Evolutionary conservation across 768 basidiomycete genomes (phyloP), one percentile per base, ranked within the genome.

Genomic region (Royoungia palumana): DNA sequence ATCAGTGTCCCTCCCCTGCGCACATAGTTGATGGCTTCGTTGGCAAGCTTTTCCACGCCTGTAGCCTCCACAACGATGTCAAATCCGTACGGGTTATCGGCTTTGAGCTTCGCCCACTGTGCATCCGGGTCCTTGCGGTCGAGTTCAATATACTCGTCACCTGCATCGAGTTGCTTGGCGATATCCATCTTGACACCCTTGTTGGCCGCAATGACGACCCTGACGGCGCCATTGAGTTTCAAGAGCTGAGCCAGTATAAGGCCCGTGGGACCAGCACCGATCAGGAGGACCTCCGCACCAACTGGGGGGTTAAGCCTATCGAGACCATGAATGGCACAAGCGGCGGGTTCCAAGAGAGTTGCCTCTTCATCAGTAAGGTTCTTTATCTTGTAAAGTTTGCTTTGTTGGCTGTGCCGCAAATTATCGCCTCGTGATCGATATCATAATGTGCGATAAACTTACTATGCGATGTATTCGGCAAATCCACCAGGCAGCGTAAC

Each of bases 251-350:
- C 84, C 38, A 95, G 80, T 53, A 94, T 89, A 30, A 94, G 77
- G n/a, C 92, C 87, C 5, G 92, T 94, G 1, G 92, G 91, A 12
- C 92, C 92, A n/a, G 92, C 88, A 43, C 92, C 92, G 39, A 94
- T 76, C 30, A 94, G 73, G 44, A 95, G 80, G 17, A 87, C 90
- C 42, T 93, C 89, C 35, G 87, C 73, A 22, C 92, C 92, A 50
- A 93, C 88, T 4, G 85, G 81, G 2, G 89, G 84, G 48, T 74
- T 79, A 48, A 95, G 80, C 66, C 91, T 90, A 70, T 95, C 92
- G 53, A 94, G 82, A 6, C 92, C 92, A 65, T 95, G 92, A 43
- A 95, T 81, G 27, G 93, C 93, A 56, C 92, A 95, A 6, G 92
- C 85, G 4, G 90, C 89, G 35, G 93, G 93, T 63, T 94, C 92